A percentile compares a stretch with the other conserved stretches of the same genome.
phyloP scores from a whole-genome alignment of 805 yeast species.

The Gaillardinia entomophila region DNA sequence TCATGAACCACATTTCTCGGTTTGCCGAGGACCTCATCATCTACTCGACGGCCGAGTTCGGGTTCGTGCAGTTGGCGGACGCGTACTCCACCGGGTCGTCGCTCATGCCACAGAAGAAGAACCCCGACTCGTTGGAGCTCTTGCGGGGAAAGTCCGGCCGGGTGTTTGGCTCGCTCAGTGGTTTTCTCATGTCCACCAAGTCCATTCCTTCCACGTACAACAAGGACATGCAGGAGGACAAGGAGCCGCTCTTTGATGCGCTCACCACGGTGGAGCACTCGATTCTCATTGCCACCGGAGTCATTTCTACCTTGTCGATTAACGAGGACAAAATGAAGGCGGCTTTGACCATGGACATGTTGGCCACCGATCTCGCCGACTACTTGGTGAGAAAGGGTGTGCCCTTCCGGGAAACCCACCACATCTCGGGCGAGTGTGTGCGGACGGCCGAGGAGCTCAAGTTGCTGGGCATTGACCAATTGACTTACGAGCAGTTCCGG shows the following conservation, averaged over 20 bases:
- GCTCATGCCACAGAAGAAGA: slow-evolving; percentile 98
- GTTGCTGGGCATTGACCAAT: slow-evolving; percentile 79
- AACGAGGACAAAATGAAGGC: slow-evolving; percentile 71
- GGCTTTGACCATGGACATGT: slow-evolving; percentile 97
- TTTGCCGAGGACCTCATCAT: slow-evolving; percentile 92
- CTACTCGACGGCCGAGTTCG: slow-evolving; percentile 96
- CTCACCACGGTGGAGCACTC: slow-evolving; percentile 91
- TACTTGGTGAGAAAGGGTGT: slow-evolving; percentile 96
- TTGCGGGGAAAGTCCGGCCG: slow-evolving; percentile 97
- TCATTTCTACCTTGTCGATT: slow-evolving; percentile 77
- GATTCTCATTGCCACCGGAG: slow-evolving; percentile 91
- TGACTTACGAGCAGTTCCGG: slow-evolving; percentile 72
- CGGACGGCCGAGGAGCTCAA: slow-evolving; percentile 76
- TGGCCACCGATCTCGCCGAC: slow-evolving; percentile 97
- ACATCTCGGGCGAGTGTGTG: slow-evolving; percentile 97
- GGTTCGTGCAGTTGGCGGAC: slow-evolving; percentile 87
- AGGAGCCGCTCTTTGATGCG: slow-evolving; percentile 95
- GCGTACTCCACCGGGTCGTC: slow-evolving; percentile 99
- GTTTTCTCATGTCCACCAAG: slow-evolving; percentile 93
- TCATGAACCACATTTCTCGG: slow-evolving; percentile 93
- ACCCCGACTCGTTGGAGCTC: slow-evolving; percentile 93
- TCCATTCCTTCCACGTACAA: slow-evolving; percentile 98
- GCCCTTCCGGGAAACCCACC: slow-evolving; percentile 98
- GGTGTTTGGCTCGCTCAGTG: slow-evolving; percentile 90
- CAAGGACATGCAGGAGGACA: slow-evolving; percentile 98